Conservation (phyloP, 2,329 filamentous ascomycete species). For the Diaporthe velutina region DNA sequence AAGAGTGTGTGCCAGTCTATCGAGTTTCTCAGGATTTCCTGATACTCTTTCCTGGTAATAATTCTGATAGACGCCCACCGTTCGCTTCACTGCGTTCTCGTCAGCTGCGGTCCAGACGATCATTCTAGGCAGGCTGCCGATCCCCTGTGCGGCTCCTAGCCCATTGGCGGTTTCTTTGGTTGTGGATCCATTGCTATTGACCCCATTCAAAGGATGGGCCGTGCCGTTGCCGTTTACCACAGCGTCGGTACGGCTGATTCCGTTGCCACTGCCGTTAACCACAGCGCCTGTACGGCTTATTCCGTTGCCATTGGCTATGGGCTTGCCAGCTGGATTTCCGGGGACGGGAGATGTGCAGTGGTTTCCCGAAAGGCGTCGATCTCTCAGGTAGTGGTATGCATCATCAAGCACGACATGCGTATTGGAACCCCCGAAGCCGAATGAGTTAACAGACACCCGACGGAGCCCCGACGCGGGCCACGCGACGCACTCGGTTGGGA, state of each 20-base stretch:
- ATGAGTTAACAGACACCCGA: constrained; percentile 24
- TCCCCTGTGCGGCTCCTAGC: background rate
- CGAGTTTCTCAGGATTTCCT: constrained; percentile 1
- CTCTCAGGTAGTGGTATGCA: constrained; percentile 9
- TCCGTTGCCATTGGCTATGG: background rate
- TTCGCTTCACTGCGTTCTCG: constrained; percentile 46
- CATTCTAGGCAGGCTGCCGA: constrained; percentile 34
- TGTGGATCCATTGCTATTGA: constrained; percentile 11
- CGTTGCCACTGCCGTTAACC: background rate
- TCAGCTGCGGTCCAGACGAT: constrained; percentile 49
- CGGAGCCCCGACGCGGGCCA: constrained; percentile 18
- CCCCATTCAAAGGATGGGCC: background rate
- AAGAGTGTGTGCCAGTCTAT: constrained; percentile 47
- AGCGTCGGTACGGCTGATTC: too few species aligned
- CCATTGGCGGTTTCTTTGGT: background rate
- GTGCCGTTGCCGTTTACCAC: background rate
- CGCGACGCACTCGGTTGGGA: background rate
- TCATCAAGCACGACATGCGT: constrained; percentile 30
- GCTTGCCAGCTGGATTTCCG: too few species aligned
- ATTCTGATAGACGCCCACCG: constrained; percentile 42
- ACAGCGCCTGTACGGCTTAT: background rate
- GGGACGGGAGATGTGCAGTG: background rate
- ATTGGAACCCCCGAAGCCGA: constrained; percentile 15
- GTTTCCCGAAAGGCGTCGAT: background rate
- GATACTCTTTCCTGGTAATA: constrained; percentile 42